A percentile compares a stretch with the other conserved stretches of the same genome.
Evolutionary conservation across 108 stramenopile genomes (phyloP).

Genomic region (Discostella pseudostelligera): DNA sequence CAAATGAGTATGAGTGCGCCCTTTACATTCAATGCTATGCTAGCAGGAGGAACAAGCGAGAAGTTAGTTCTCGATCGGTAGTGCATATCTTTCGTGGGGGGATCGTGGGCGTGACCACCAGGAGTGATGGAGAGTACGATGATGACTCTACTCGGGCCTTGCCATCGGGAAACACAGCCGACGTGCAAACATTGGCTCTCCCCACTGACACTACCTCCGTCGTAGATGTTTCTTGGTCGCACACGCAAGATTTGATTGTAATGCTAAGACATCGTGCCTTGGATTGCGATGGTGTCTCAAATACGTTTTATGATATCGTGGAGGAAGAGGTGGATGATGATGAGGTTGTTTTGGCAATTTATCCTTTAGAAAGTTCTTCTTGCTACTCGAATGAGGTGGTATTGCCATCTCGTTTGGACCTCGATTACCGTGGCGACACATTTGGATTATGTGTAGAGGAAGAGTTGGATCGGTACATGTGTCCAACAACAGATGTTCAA

Average conservation of each 20-base stretch:
- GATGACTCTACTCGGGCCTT: background rate
- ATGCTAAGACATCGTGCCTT: conserved; percentile 9
- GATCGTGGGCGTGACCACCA: conserved; percentile 1
- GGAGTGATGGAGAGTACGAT: conserved; percentile 3
- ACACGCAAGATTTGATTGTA: conserved; percentile 20
- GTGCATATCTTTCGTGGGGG: conserved; percentile 11
- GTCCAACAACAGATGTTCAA: background rate
- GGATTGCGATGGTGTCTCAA: background rate
- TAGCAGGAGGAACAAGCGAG: background rate
- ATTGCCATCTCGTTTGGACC: conserved; percentile 22
- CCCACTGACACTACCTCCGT: conserved; percentile 17
- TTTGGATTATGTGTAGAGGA: conserved; percentile 25
- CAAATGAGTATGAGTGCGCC: conserved; percentile 25
- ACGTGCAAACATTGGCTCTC: conserved; percentile 14
- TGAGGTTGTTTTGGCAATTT: conserved; percentile 14
- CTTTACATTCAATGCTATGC: conserved; percentile 22
- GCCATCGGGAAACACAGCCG: conserved; percentile 8
- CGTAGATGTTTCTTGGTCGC: conserved; percentile 34
- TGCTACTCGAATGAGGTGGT: conserved; percentile 8
- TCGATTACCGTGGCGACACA: conserved; percentile 17
- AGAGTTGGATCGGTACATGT: conserved; percentile 38
- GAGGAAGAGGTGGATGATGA: conserved; percentile 6
- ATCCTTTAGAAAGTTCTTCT: conserved; percentile 12
- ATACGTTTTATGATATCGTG: conserved; percentile 5
- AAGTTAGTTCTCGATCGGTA: background rate